Percentiles rank a stretch among this genome's conserved stretches.
These are phyloP conservation scores for grape (Vitis vinifera) DNA, from an alignment of 164 flowering plant species.

Conservation along the genomic window DNA sequence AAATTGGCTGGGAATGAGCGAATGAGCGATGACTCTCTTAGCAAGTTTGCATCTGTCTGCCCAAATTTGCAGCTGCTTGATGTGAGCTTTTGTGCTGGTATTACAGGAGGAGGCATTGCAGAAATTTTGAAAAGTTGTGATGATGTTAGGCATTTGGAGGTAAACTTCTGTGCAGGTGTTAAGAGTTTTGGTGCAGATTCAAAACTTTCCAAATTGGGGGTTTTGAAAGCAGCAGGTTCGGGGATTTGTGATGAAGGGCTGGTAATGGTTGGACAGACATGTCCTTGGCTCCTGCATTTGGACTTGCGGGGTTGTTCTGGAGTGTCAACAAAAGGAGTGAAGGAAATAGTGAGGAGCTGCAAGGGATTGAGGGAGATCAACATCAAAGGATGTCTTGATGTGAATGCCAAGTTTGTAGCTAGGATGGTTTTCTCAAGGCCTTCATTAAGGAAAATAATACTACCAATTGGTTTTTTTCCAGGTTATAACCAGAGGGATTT, in stretches of 20 bases:
- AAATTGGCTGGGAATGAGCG: constrained; percentile 28
- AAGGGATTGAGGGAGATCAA: constrained; percentile 48
- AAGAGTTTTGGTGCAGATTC: constrained; percentile 16
- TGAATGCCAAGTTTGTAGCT: constrained; percentile 18
- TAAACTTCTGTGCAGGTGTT: constrained; percentile 28
- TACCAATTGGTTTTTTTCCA: constrained; percentile 9
- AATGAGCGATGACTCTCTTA: constrained; percentile 30
- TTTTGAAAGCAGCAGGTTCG: constrained; percentile 24
- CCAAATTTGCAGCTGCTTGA: constrained; percentile 43
- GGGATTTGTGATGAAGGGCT: constrained; percentile 42
- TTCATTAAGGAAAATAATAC: constrained; percentile 28
- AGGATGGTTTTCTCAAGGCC: constrained; percentile 32
- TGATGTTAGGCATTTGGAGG: constrained; percentile 33
- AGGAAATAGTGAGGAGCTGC: constrained; percentile 42
- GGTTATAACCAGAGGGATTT: constrained; percentile 15
- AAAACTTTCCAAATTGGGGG: constrained; percentile 38
- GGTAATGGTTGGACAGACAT: constrained; percentile 26
- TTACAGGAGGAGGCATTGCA: constrained; percentile 40
- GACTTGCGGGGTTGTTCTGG: constrained; percentile 40
- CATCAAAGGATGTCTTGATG: constrained; percentile 32
- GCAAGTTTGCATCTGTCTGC: constrained; percentile 28
- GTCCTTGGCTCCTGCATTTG: constrained; percentile 31
- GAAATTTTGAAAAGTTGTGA: constrained; percentile 31
- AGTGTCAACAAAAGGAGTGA: constrained; percentile 44
- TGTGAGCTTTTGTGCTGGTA: constrained; percentile 29